phyloP scores from a whole-genome alignment of 202 grass and related monocot genomes.

The Saccharum hybrid region DNA sequence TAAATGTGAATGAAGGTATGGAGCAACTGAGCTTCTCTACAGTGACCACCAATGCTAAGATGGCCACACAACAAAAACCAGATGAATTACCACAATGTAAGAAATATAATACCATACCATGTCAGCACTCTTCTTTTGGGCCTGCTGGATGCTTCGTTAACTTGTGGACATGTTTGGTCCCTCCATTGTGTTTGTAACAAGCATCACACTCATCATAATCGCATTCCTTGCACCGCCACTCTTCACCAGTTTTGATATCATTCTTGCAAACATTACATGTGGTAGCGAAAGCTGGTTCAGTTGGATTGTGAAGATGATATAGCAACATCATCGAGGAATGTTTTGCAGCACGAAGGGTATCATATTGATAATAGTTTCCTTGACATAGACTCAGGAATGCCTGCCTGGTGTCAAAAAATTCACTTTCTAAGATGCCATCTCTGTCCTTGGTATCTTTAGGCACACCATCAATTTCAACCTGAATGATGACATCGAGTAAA shows the following conservation, averaged over 20 bases:
- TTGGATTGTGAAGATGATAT: conserved; percentile 96
- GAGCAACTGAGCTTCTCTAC: background rate
- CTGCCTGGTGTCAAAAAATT: conserved; percentile 86
- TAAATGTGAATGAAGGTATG: background rate
- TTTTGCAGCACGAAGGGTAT: conserved; percentile 87
- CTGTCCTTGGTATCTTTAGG: conserved; percentile 75
- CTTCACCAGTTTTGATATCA: conserved; percentile 75
- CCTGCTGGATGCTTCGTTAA: conserved; percentile 65
- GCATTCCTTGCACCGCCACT: conserved; percentile 87
- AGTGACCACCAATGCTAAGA: conserved; percentile 4
- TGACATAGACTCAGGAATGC: conserved; percentile 94
- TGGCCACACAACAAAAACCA: background rate
- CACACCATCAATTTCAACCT: conserved; percentile 81
- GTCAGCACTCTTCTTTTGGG: conserved; percentile 57
- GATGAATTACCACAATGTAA: conserved; percentile 10
- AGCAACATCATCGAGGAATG: conserved; percentile 97
- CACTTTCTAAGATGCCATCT: conserved; percentile 85
- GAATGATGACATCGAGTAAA: conserved; percentile 30
- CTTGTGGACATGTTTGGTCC: conserved; percentile 71
- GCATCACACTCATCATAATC: conserved; percentile 83
- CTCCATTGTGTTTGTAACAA: conserved; percentile 77
- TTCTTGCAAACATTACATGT: conserved; percentile 75
- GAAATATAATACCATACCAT: conserved; percentile 62
- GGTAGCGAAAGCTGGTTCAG: conserved; percentile 74
- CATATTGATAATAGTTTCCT: conserved; percentile 93